Percentiles rank a stretch among this genome's conserved stretches.
phyloP scores from a whole-genome alignment of 768 basidiomycete species.

The Paxillus rubicundulus region DNA sequence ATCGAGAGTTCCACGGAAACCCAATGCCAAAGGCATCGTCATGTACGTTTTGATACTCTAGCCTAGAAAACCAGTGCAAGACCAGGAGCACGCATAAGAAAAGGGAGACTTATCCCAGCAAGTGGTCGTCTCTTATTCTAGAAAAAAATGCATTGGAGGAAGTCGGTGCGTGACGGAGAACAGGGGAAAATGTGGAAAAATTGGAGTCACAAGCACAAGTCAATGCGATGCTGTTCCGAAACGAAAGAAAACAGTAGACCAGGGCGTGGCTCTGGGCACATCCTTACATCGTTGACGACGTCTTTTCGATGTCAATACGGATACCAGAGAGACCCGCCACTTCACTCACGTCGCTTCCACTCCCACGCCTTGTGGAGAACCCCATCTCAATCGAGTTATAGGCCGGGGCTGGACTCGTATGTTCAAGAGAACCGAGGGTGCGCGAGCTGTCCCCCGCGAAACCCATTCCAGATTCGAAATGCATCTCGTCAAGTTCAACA shows the following conservation, averaged over 20 bases:
- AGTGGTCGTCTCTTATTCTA: constrained; percentile 19
- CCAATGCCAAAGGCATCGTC: neutral
- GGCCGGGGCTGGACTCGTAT: constrained; percentile 52
- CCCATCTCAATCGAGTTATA: constrained; percentile 42
- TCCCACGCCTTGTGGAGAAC: constrained; percentile 14
- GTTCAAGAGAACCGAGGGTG: constrained; percentile 29
- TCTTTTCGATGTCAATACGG: constrained; percentile 61
- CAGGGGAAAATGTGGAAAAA: constrained; percentile 18
- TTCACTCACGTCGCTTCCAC: constrained; percentile 23
- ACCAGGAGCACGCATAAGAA: constrained; percentile 6
- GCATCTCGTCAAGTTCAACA: constrained; percentile 54
- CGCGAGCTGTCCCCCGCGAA: constrained; percentile 45
- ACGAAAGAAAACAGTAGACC: constrained; percentile 8
- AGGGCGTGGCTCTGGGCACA: neutral
- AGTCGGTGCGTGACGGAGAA: constrained; percentile 8
- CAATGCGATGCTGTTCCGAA: constrained; percentile 29
- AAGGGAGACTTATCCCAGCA: constrained; percentile 13
- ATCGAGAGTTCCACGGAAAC: neutral
- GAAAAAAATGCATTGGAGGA: constrained; percentile 13
- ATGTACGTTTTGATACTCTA: constrained; percentile 1
- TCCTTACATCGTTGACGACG: constrained; percentile 46
- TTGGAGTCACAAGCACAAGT: constrained; percentile 18
- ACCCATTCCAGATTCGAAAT: constrained; percentile 50
- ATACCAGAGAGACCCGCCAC: constrained; percentile 39
- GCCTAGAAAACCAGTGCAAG: neutral